These are phyloP conservation scores for Agaricales sp. DNA, from an alignment of 1,284 basidiomycete genomes.

Conservation along the genomic window DNA sequence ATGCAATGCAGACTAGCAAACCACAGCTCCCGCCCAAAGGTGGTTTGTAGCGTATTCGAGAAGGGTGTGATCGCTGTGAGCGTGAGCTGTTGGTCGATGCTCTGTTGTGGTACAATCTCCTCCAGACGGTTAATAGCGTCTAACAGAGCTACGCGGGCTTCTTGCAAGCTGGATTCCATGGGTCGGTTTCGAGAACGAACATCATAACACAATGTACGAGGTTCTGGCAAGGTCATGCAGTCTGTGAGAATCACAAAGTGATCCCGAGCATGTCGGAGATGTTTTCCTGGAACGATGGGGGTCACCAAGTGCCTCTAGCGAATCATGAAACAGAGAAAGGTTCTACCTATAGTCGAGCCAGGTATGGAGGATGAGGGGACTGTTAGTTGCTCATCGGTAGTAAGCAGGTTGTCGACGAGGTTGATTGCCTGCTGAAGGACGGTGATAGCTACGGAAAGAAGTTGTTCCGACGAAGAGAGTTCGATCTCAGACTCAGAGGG, in stretches of 20 bases:
- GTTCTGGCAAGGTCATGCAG: conserved; percentile 35
- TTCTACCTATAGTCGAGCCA: conserved; percentile 70
- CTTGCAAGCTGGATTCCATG: conserved; percentile 60
- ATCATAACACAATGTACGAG: conserved; percentile 64
- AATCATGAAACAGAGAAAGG: too few relatives aligned
- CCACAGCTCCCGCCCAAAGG: conserved; percentile 80
- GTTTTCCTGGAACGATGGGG: conserved; percentile 52
- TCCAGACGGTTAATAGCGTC: conserved; percentile 49
- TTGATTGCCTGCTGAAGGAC: conserved; percentile 63
- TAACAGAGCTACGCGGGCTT: conserved; percentile 46
- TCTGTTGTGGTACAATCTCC: conserved; percentile 34
- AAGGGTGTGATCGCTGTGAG: conserved; percentile 74
- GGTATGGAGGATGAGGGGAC: conserved; percentile 58
- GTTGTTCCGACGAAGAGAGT: conserved; percentile 9
- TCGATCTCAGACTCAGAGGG: conserved; percentile 4
- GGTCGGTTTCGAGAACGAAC: conserved; percentile 64
- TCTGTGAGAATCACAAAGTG: conserved; percentile 64
- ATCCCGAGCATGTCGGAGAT: conserved; percentile 72
- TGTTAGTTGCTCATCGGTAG: conserved; percentile 58
- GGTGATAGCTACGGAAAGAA: conserved; percentile 54
- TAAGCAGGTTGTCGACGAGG: conserved; percentile 52
- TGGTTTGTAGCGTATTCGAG: conserved; percentile 62
- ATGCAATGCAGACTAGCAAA: conserved; percentile 77
- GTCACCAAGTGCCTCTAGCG: conserved; percentile 6
- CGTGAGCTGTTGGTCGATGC: conserved; percentile 45